Base-by-base conservation (phyloP, 139 green algal genomes). In the Penium margaritaceum region DNA sequence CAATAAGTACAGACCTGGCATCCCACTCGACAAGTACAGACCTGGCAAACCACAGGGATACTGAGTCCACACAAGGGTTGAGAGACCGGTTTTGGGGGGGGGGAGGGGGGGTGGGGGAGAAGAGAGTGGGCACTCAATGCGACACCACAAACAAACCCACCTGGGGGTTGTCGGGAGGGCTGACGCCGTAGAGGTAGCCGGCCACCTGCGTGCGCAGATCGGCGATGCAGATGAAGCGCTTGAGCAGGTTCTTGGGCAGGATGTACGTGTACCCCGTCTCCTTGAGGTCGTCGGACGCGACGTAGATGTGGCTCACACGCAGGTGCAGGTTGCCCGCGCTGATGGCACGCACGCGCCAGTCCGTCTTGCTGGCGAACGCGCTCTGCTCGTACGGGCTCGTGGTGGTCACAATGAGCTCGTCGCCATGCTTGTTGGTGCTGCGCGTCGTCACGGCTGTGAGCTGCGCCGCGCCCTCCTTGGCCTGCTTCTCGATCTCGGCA, bases 261-360 rank as follows among this genome's bases (percentile, higher is more conserved):
- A 99, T 90, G 74, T 98, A 99, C 3, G 94, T 98, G 89, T 91
- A 98, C 39, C 93, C 91, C 1, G 64, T 89, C 54, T 80, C 73
- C 7, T 85, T 83, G 74, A 97, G 90, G 85, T 98, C 94, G 35
- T 97, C 94, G 19, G 67, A 82, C 87, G 97, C 96, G 70, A 99
- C 92, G 77, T 99, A 99, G 85, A 99, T 97, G 90, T 98, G 95
- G 73, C 95, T 96, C 53, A 98, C 94, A 32, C 95, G 90, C 79
- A 99, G 85, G 85, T 98, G 94, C 76, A 99, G 86, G 84, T 99
- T 99, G 75, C 91, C 86, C 0, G 92, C 91, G 30, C 77, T 89
- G 82, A 99, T 97, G 34, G 95, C 95, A 14, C 95, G 89, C 73
- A 99, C 90, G 24, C 95, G 87, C 95, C 95, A 99, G 88, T 99